phyloP scores from a whole-genome alignment of 1,139 yeast genomes.

The Saccharomyces pastorianus region DNA sequence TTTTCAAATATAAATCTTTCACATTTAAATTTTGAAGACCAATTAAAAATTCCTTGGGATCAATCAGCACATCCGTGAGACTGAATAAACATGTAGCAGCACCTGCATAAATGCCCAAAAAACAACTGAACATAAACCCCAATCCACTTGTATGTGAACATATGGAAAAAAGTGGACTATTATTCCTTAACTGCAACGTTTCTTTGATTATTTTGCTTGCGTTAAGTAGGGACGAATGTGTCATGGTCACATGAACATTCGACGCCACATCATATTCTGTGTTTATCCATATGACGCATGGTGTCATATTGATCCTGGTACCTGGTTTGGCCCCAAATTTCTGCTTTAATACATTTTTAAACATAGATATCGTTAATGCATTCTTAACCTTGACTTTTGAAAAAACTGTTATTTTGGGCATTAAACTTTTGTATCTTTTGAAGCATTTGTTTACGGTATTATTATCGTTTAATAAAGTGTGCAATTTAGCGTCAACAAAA shows the following conservation, averaged over 20 bases:
- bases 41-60: slow-evolving; percentile 66
- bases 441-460: slow-evolving; percentile 32
- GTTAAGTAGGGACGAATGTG: slow-evolving; percentile 60
- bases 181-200: slow-evolving; percentile 73
- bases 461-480: slow-evolving; percentile 57
- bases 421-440: slow-evolving; percentile 36
- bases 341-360: slow-evolving; percentile 15
- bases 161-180: slow-evolving; percentile 73
- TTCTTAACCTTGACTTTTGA: slow-evolving; percentile 27
- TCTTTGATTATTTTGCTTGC: slow-evolving; percentile 87
- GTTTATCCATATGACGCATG: slow-evolving; percentile 34
- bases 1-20: slow-evolving; percentile 79
- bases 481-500: slow-evolving; percentile 73
- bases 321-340: slow-evolving; percentile 18
- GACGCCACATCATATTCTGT: slow-evolving; percentile 18
- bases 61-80: slow-evolving; percentile 68
- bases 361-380: slow-evolving; percentile 15
- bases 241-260: slow-evolving; percentile 28
- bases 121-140: slow-evolving; percentile 76
- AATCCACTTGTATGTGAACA: slow-evolving; percentile 78
- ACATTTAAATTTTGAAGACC: slow-evolving; percentile 71
- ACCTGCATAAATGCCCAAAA: slow-evolving; percentile 81
- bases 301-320: slow-evolving; percentile 15
- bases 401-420: slow-evolving; percentile 29
- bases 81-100: slow-evolving; percentile 75